Evolutionary conservation across 1,284 basidiomycete species (phyloP).

Genomic region (Rhodotorula sp.): DNA sequence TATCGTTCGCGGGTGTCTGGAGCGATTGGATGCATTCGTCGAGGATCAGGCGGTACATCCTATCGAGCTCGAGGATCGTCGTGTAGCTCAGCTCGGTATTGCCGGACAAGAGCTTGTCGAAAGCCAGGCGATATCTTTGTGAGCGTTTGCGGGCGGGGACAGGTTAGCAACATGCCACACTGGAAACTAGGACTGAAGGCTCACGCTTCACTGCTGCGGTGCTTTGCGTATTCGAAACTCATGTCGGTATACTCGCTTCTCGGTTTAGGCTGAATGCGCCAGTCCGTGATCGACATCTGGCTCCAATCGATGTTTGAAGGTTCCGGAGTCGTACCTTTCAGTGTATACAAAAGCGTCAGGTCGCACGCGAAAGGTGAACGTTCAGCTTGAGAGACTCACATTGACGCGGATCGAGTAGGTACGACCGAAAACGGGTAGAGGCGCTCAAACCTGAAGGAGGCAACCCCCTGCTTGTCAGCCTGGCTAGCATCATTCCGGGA

Average conservation of each 20-base stretch:
- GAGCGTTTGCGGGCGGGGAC: not conserved
- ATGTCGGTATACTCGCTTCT: slow-evolving; percentile 27
- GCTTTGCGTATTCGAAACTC: slow-evolving; percentile 28
- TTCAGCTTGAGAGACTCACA: not conserved
- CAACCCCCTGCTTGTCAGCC: not conserved
- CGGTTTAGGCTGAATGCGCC: slow-evolving; percentile 12
- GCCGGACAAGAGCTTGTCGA: slow-evolving; percentile 17
- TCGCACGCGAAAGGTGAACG: not conserved
- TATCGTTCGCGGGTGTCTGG: not conserved
- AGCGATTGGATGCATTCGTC: not conserved
- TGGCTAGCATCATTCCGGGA: rapidly evolving
- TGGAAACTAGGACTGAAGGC: not conserved
- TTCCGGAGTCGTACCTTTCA: slow-evolving; percentile 14
- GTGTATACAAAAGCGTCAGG: not conserved
- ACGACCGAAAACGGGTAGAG: slow-evolving; percentile 26
- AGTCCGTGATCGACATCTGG: slow-evolving; percentile 35
- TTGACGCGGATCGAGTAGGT: slow-evolving; percentile 26
- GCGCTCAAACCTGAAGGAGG: slow-evolving; percentile 20
- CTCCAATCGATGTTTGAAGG: slow-evolving; percentile 34
- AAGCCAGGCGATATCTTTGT: slow-evolving; percentile 22
- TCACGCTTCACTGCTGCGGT: slow-evolving; percentile 9
- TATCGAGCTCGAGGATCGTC: slow-evolving; percentile 29
- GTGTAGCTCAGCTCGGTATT: slow-evolving; percentile 22
- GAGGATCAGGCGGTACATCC: slow-evolving; percentile 19
- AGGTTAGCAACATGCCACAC: not conserved